Base-by-base conservation (phyloP, 331 rosid species). In the Quercus lobata region DNA sequence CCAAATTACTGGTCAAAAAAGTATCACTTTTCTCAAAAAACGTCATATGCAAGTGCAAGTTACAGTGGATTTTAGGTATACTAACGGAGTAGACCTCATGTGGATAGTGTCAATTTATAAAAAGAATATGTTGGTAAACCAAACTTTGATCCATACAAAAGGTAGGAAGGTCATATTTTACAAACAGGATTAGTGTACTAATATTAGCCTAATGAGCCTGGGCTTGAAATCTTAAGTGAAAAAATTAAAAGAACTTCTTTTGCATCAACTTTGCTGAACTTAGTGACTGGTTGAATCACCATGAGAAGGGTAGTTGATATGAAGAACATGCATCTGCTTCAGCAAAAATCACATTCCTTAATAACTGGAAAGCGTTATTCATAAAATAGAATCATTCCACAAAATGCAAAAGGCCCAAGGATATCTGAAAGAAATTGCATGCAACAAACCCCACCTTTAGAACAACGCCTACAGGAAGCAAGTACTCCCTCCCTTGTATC, bases 391-490 rank as follows among this genome's bases (percentile, higher is more conserved):
- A 11, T 34, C 27, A 25, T 35, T 35, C 63, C 49, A 69, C 19
- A 69, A 17, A 55, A 27, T 34, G 15, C 24, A 77, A 34, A 29
- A 74, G 68, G 9, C 46, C 69, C 27, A 75, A 9, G 14, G 76
- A 46, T 32, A 8, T 60, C 62, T 16, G 69, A 69, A 53, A 75
- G 81, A 46, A 24, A 73, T 35, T 65, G 73, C 41, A 73, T 56
- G 61, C 41, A 62, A 44, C 27, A 58, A 25, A 58, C 27, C 71
- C 24, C 71, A 95, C 99, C 98, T 91, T 95, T 65, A 95, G 86
- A 76, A 95, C 87, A 78, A 95, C 79, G 27, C 98, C 98, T 46
- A 93, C 94, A 44, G 99, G 99, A 82, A 95, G 97, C 87, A 95
- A 82, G 87, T 83, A 95, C 82, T 95, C 99, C 87, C 88, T 87